Evolutionary conservation across 1,139 yeast genomes (phyloP).

Genomic region (Yamadazyma epiphylla): DNA sequence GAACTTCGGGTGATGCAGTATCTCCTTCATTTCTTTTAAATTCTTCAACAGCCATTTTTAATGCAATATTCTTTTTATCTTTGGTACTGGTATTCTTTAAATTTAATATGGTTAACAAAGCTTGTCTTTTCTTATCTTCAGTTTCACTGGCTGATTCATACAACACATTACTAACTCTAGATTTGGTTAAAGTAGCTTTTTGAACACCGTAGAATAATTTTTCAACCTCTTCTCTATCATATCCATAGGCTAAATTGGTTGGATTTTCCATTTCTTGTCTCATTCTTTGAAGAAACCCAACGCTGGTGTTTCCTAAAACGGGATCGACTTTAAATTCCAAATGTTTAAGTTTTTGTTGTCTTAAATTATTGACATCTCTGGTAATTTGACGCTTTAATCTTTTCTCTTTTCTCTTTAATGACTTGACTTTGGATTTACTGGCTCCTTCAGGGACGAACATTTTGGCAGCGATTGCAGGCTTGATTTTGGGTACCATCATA

Average conservation of each 20-base stretch:
- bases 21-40: constrained; percentile 85
- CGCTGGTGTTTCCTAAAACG: constrained; percentile 66
- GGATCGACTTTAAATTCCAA: constrained; percentile 55
- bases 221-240: constrained; percentile 62
- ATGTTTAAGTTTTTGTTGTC: constrained; percentile 32
- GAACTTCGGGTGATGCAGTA: constrained; percentile 93
- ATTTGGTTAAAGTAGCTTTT: constrained; percentile 35
- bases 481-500: constrained; percentile 48
- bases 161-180: constrained; percentile 31
- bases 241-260: constrained; percentile 56
- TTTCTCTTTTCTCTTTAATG: constrained; percentile 38
- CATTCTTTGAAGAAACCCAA: constrained; percentile 69
- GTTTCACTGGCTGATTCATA: constrained; percentile 38
- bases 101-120: constrained; percentile 66
- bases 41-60: constrained; percentile 66
- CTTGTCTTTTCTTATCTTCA: constrained; percentile 64
- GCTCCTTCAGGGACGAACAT: constrained; percentile 24
- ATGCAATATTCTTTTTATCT: constrained; percentile 59
- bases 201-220: constrained; percentile 75
- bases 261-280: constrained; percentile 57
- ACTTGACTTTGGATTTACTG: constrained; percentile 30
- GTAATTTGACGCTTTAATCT: constrained; percentile 42
- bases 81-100: constrained; percentile 65
- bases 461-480: constrained; percentile 30
- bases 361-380: constrained; percentile 45